Base-by-base conservation (phyloP, 345 rosid genomes). In the Eucalyptus sideroxylon region DNA sequence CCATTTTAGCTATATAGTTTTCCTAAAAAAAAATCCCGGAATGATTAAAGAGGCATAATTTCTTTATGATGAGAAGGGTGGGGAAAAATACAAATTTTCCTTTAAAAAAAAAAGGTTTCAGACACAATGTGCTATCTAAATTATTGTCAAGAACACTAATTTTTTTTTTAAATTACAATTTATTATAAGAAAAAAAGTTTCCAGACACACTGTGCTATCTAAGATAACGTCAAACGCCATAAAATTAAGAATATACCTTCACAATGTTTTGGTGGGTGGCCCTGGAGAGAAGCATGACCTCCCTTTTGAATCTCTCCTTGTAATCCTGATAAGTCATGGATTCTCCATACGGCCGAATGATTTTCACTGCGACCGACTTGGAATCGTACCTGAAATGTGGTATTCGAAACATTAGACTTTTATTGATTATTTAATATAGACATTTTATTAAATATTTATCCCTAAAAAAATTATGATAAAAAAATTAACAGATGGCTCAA, bases 231-330 rank as follows among this genome's bases (percentile, higher is more conserved):
- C 69, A 30, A 62, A 62, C 69, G n/a, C 69, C n/a, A 30, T 27
- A n/a, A 62, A 65, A 19, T 37, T 40, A 23, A 40, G 47, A 40
- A 37, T 6, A 40, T 77, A 77, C 98, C 97, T 93, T 92, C 15
- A 95, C 92, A 89, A 95, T 89, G 69, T 94, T 96, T 24, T 90
- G 91, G 91, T 95, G 96, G 37, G 92, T 90, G 87, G 90, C 86
- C 80, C 86, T 92, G 34, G 98, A 92, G 86, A 94, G 92, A 88
- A 93, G 24, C n/a, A 89, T 23, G 87, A 96, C 96, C 92, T 96
- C 97, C 86, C 94, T 93, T 90, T 92, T 93, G 86, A 96, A 95
- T 45, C 59, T 91, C 89, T 89, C 90, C 89, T 94, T 94, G 80
- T 89, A 91, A 10, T 91, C 89, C 50, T 72, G 89, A 86, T 86